A percentile compares a stretch with the other conserved stretches of the same genome.
Evolutionary conservation across 768 basidiomycete species (phyloP).

Genomic region (Tricholoma hemisulphureum): DNA sequence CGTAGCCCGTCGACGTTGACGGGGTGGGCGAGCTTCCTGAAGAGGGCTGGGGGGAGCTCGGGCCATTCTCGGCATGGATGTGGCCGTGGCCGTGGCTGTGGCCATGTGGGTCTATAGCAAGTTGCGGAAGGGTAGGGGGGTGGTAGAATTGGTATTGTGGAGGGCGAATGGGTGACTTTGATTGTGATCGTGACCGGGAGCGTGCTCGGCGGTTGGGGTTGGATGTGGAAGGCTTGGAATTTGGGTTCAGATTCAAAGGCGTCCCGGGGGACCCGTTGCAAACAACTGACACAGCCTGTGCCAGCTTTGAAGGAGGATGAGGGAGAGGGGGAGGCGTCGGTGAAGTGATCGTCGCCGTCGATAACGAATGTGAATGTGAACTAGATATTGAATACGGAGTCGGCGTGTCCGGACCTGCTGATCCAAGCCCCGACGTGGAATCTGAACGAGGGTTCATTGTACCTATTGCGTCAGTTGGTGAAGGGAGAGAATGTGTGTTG

Average conservation of each 20-base stretch:
- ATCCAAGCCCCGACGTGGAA: slow-evolving; percentile 19
- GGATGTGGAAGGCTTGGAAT: slow-evolving; percentile 20
- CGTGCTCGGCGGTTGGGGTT: slow-evolving; percentile 21
- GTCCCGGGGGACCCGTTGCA: not conserved
- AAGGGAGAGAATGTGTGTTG: slow-evolving; percentile 25
- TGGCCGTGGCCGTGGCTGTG: no score
- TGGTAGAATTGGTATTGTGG: slow-evolving; percentile 5
- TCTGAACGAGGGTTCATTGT: slow-evolving; percentile 34
- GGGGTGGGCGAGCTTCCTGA: slow-evolving; percentile 54
- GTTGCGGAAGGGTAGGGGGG: not conserved
- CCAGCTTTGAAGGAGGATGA: slow-evolving; percentile 18
- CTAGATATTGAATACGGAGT: slow-evolving; percentile 27
- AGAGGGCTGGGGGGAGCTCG: slow-evolving; percentile 27
- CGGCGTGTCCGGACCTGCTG: slow-evolving; percentile 41
- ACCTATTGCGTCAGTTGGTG: slow-evolving; percentile 36
- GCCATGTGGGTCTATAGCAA: not conserved
- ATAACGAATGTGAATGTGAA: slow-evolving; percentile 49
- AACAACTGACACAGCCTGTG: not conserved
- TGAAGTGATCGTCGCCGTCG: slow-evolving; percentile 48
- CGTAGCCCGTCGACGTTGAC: slow-evolving; percentile 58
- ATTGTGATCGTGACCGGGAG: slow-evolving; percentile 14
- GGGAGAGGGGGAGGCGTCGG: slow-evolving; percentile 35
- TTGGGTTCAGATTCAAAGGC: slow-evolving; percentile 11
- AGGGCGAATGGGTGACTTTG: slow-evolving; percentile 6
- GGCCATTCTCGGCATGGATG: slow-evolving; percentile 13